These are phyloP conservation scores for Lentinula lateritia DNA, from an alignment of 768 basidiomycete genomes.

Conservation along the genomic window DNA sequence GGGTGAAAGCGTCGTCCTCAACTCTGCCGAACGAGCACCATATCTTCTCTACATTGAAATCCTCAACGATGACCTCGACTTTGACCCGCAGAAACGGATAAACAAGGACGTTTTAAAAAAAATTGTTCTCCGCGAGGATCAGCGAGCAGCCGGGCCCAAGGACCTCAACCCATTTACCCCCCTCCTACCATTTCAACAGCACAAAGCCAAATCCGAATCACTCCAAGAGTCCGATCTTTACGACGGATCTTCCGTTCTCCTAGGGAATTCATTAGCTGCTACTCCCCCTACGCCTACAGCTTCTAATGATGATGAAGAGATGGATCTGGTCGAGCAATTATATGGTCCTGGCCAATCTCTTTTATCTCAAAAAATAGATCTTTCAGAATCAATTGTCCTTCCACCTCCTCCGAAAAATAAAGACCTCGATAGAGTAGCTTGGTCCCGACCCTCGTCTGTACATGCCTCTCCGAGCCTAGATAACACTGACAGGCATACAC, in stretches of 20 bases:
- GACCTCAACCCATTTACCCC: constrained; percentile 45
- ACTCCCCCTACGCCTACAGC: constrained; percentile 18
- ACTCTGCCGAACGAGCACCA: constrained; percentile 94
- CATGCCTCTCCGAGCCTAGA: constrained; percentile 28
- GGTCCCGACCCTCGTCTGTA: constrained; percentile 60
- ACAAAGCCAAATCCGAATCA: constrained; percentile 17
- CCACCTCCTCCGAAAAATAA: constrained; percentile 83
- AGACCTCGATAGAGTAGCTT: constrained; percentile 80
- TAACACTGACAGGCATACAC: constrained; percentile 9
- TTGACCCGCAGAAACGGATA: constrained; percentile 75
- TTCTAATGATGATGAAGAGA: constrained; percentile 62
- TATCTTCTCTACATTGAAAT: constrained; percentile 92
- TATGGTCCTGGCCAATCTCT: constrained; percentile 78
- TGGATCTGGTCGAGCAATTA: constrained; percentile 95
- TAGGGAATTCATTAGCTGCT: constrained; percentile 16
- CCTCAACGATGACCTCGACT: constrained; percentile 84
- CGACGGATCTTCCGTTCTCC: constrained; percentile 15
- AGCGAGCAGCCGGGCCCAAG: constrained; percentile 50
- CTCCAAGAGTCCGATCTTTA: constrained; percentile 24
- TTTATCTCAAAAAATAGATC: constrained; percentile 62
- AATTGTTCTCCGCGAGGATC: constrained; percentile 61
- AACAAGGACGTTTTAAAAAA: constrained; percentile 86
- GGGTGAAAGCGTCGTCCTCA: constrained; percentile 94
- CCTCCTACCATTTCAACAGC: constrained; percentile 13
- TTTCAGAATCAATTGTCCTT: constrained; percentile 80